Evolutionary conservation across 257 asterid species (phyloP), one percentile per base, ranked within the genome.

Genomic region (Nicotiana benthamiana): DNA sequence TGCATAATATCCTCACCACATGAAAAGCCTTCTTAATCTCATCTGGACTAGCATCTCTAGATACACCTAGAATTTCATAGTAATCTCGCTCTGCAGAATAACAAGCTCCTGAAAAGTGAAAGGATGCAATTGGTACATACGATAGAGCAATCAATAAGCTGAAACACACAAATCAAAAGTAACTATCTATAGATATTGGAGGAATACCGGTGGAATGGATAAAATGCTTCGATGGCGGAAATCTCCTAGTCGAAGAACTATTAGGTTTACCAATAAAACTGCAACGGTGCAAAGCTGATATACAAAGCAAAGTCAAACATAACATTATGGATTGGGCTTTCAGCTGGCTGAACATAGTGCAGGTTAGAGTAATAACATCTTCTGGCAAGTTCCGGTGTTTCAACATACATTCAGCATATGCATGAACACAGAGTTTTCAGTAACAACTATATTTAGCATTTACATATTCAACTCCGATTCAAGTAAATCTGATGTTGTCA

Each of bases 21-120:
- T 88, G 98, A 83, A 87, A 95, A 81, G 97, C 97, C 90, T 89
- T 93, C 88, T 95, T 95, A 75, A 95, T 95, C 87, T 93, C 98
- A 81, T 92, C 92, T 17, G 75, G 83, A 68, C 81, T 88, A 79
- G 99, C 91, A 83, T 90, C 89, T 60, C 82, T 85, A 46, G 99
- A 84, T 79, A 95, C 82, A 4, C 97, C 99, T 62, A 95, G 97
- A 79, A 90, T 85, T 82, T 89, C 96, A 85, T 95, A 95, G 84
- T 88, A 88, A 87, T 91, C 96, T 63, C 86, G 90, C 32, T 87
- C 84, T 20, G 70, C 75, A 22, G 92, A 87, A 75, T 57, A 84
- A 81, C 84, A 75, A 79, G 82, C 80, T 75, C 95, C 99, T 95
- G 84, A 68, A 6, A 63, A 80, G 79, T 16, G 70, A 70, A 59